Conservation (phyloP, 163 green algal genomes). For the Chlorella variabilis region DNA sequence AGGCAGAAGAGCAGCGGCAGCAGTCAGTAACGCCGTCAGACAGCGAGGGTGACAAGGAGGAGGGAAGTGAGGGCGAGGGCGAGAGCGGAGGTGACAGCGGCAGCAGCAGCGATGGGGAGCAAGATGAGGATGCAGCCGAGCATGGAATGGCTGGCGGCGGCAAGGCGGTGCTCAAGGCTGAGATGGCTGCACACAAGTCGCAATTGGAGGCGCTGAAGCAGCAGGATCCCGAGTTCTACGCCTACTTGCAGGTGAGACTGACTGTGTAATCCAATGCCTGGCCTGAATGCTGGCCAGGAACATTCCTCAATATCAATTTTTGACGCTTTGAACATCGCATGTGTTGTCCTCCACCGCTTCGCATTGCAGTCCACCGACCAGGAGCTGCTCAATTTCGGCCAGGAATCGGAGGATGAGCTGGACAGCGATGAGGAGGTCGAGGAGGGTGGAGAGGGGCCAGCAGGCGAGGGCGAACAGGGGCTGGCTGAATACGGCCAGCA, state of each 20-base stretch:
- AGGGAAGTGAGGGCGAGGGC: neutral
- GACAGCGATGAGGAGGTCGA: conserved; percentile 54
- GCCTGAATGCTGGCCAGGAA: no score
- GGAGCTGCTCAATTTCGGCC: conserved; percentile 87
- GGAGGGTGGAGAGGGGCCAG: conserved; percentile 25
- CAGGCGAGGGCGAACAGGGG: conserved; percentile 29
- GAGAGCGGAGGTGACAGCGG: conserved; percentile 5
- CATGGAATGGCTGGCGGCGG: neutral
- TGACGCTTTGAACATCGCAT: no score
- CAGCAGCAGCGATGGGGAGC: neutral
- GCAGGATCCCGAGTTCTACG: conserved; percentile 79
- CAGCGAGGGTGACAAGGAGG: neutral
- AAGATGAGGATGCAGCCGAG: conserved; percentile 26
- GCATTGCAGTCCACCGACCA: conserved; percentile 80
- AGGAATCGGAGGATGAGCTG: conserved; percentile 63
- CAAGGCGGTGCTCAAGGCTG: conserved; percentile 3
- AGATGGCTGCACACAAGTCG: conserved; percentile 49
- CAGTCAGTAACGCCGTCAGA: neutral
- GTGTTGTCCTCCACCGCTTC: no score
- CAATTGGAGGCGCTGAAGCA: conserved; percentile 67
- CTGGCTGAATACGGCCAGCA: neutral
- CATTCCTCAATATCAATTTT: neutral
- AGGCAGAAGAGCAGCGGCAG: conserved; percentile 1
- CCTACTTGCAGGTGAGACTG: conserved; percentile 63
- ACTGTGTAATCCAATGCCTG: neutral